phyloP scores from a whole-genome alignment of 371 early-diverging fungal genomes.

The Lichtheimia ornata region DNA sequence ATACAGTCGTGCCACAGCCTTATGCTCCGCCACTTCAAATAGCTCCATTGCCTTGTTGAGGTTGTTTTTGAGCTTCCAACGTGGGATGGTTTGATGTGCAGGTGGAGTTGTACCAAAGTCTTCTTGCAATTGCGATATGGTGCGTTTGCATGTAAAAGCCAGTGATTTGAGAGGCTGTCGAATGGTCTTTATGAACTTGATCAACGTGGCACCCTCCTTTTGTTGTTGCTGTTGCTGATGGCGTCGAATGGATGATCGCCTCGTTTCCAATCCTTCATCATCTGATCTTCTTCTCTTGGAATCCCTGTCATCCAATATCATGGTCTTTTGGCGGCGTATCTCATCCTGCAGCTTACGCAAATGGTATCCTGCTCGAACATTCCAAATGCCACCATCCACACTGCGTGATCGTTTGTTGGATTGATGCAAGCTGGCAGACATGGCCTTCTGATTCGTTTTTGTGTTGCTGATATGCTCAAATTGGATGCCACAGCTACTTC shows the following conservation, averaged over 20 bases:
- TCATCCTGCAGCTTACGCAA: slow-evolving; percentile 43
- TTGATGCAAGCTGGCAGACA: slow-evolving; percentile 3
- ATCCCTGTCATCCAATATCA: slow-evolving; percentile 13
- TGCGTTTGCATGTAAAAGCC: slow-evolving; percentile 65
- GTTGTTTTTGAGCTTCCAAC: slow-evolving; percentile 29
- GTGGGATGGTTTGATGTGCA: slow-evolving; percentile 15
- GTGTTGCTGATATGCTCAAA: slow-evolving; percentile 56
- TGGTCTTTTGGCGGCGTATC: slow-evolving; percentile 37
- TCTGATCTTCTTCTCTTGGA: too few species aligned
- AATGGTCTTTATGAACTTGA: slow-evolving; percentile 59
- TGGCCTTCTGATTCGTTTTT: slow-evolving; percentile 7
- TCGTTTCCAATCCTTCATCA: too few species aligned
- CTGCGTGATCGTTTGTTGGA: slow-evolving; percentile 5
- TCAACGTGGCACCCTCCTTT: slow-evolving; percentile 23
- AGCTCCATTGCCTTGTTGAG: slow-evolving; percentile 45
- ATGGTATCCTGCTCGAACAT: slow-evolving; percentile 45
- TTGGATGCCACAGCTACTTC: slow-evolving; percentile 68
- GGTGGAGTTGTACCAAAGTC: neutral
- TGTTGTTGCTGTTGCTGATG: slow-evolving; percentile 1
- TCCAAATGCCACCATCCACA: slow-evolving; percentile 29
- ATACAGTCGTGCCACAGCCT: slow-evolving; percentile 36
- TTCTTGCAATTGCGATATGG: slow-evolving; percentile 51
- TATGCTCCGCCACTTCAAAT: slow-evolving; percentile 43
- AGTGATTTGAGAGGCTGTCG: slow-evolving; percentile 65
- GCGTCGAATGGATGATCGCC: neutral